Conservation (phyloP, 441 rosid genomes). For the Daphne laureola region DNA sequence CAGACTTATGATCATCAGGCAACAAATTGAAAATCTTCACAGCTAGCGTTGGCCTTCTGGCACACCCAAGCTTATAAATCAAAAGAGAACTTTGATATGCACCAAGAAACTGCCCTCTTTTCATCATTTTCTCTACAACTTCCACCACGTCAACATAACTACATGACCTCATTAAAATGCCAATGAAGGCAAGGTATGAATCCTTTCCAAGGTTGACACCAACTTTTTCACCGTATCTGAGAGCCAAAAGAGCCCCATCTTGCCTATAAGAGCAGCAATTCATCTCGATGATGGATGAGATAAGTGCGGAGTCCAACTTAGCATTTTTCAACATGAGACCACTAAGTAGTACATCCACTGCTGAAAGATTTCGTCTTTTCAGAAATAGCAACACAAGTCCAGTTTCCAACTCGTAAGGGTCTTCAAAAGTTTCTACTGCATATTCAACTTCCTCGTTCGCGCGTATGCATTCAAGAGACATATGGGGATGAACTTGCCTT, state of each 20-base stretch:
- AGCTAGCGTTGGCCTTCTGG: conserved; percentile 63
- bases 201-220: conserved; percentile 40
- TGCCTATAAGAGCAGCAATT: conserved; percentile 35
- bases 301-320: conserved; percentile 32
- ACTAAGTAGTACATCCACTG: conserved; percentile 45
- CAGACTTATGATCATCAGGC: conserved; percentile 49
- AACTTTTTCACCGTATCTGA: conserved; percentile 43
- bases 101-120: conserved; percentile 50
- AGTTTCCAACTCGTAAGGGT: conserved; percentile 26
- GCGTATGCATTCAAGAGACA: conserved; percentile 25
- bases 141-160: conserved; percentile 34
- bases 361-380: conserved; percentile 52
- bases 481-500: conserved; percentile 65
- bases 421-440: conserved; percentile 14
- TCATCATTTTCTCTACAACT: conserved; percentile 42
- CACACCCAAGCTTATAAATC: conserved; percentile 58
- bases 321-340: conserved; percentile 29
- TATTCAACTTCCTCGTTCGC: conserved; percentile 14
- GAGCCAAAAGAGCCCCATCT: conserved; percentile 55
- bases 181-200: conserved; percentile 52
- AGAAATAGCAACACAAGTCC: conserved; percentile 42
- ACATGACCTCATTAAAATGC: conserved; percentile 41
- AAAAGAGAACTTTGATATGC: conserved; percentile 50
- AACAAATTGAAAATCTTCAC: conserved; percentile 49
- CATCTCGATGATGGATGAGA: conserved; percentile 42